Percentiles rank a stretch among this genome's conserved stretches.
phyloP scores from a whole-genome alignment of 1,284 basidiomycete genomes.

The Sanghuangporus weigelae region DNA sequence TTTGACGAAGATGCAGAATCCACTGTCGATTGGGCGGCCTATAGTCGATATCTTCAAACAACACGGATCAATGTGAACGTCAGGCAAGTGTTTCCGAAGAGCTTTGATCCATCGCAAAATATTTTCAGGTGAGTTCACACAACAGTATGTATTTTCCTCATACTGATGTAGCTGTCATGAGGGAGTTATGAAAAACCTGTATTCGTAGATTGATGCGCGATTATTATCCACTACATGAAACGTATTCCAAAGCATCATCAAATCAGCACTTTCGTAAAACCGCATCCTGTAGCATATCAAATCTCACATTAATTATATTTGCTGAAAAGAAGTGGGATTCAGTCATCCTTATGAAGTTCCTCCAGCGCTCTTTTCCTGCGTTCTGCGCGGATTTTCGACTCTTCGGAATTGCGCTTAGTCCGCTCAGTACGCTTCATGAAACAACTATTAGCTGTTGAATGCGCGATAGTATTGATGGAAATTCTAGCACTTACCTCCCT shows the following conservation, averaged over 20 bases:
- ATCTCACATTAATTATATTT: neutral
- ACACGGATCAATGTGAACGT: slow-evolving; percentile 88
- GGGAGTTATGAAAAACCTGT: slow-evolving; percentile 4
- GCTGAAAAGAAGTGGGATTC: neutral
- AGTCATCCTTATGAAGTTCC: slow-evolving; percentile 51
- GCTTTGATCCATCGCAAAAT: slow-evolving; percentile 42
- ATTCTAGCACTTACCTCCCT: slow-evolving; percentile 53
- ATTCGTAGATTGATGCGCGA: neutral
- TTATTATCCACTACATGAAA: neutral
- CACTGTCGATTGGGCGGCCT: slow-evolving; percentile 47
- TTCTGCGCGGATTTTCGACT: slow-evolving; percentile 52
- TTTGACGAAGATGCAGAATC: slow-evolving; percentile 33
- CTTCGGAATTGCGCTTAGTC: slow-evolving; percentile 63
- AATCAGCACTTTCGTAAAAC: neutral
- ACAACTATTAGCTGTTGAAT: neutral
- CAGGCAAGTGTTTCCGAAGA: slow-evolving; percentile 78
- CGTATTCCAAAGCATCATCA: neutral
- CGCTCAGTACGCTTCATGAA: slow-evolving; percentile 57
- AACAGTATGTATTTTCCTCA: neutral
- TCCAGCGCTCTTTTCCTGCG: slow-evolving; percentile 56
- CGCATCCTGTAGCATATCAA: neutral
- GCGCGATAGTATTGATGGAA: neutral
- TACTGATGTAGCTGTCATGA: neutral
- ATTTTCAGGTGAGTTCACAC: neutral
- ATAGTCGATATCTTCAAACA: slow-evolving; percentile 57